These are phyloP conservation scores for Auricularia cornea DNA, from an alignment of 768 basidiomycete genomes.

Conservation along the genomic window DNA sequence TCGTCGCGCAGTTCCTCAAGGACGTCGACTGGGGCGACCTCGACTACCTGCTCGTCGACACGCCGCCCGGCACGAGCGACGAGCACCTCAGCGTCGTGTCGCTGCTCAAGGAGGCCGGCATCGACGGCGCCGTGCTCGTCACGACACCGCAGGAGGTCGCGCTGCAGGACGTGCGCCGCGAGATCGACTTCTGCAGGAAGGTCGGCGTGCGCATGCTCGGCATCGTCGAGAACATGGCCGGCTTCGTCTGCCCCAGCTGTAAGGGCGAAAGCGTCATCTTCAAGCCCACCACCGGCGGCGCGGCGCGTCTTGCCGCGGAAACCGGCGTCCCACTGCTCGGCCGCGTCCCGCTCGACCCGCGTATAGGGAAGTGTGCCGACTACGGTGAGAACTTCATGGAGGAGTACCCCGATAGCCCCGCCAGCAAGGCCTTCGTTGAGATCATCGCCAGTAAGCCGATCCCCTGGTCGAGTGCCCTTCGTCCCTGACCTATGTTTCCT, in stretches of 20 bases:
- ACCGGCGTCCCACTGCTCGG: constrained; percentile 81
- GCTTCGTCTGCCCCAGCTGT: constrained; percentile 94
- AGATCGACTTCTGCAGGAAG: constrained; percentile 95
- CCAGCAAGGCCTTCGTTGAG: constrained; percentile 77
- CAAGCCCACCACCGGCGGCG: constrained; percentile 90
- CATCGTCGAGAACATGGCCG: constrained; percentile 97
- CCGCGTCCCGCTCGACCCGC: constrained; percentile 88
- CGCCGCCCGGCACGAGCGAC: constrained; percentile 95
- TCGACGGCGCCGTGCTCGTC: constrained; percentile 92
- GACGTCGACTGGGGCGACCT: constrained; percentile 98
- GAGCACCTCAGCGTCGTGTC: constrained; percentile 94
- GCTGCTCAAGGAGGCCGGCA: constrained; percentile 83
- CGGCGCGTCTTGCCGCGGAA: constrained; percentile 74
- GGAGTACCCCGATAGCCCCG: constrained; percentile 95
- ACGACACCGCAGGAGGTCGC: constrained; percentile 98
- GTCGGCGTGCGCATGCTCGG: constrained; percentile 88
- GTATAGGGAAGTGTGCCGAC: constrained; percentile 97
- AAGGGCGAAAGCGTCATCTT: constrained; percentile 90
- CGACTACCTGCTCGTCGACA: constrained; percentile 93
- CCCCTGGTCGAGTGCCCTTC: too few species aligned
- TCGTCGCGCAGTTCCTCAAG: constrained; percentile 97
- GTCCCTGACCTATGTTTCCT: too few species aligned
- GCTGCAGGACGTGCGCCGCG: constrained; percentile 91
- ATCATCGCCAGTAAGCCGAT: constrained; percentile 73
- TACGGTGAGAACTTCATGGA: constrained; percentile 93